phyloP scores from a whole-genome alignment of 495 filamentous ascomycete genomes.

The Penicillium arizonense region DNA sequence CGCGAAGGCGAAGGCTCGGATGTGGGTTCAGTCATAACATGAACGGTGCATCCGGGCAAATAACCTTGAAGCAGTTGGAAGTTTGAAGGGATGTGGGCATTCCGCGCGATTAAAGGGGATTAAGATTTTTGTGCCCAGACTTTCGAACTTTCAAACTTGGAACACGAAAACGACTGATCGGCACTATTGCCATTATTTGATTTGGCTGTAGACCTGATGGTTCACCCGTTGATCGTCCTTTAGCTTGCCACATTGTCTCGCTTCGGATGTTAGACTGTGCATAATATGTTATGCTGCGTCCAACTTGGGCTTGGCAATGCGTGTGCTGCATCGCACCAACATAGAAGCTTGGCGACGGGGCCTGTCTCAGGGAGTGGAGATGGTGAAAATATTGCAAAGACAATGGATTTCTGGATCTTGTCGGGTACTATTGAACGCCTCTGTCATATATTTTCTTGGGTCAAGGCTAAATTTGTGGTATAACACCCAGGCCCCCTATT shows the following conservation, averaged over 20 bases:
- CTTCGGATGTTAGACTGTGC: neutral
- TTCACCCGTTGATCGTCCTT: neutral
- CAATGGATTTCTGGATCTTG: too few relatives aligned
- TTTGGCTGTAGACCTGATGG: neutral
- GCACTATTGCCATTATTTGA: constrained; percentile 16
- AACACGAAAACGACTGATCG: constrained; percentile 4
- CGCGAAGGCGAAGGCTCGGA: constrained; percentile 12
- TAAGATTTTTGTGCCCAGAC: neutral
- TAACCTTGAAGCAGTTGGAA: neutral
- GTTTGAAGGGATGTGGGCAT: neutral
- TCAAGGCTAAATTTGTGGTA: too few relatives aligned
- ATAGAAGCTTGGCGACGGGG: neutral
- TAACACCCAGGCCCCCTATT: too few relatives aligned
- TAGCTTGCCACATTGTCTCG: neutral
- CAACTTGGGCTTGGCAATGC: constrained; percentile 1
- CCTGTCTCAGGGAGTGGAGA: neutral
- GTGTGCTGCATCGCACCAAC: neutral
- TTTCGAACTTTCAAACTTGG: neutral
- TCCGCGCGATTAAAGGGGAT: neutral
- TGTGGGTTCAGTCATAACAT: constrained; percentile 7
- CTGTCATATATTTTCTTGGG: too few relatives aligned
- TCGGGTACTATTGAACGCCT: too few relatives aligned
- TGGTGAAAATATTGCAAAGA: neutral
- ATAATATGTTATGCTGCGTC: neutral
- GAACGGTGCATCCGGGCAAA: neutral